Evolutionary conservation across 768 basidiomycete species (phyloP).

Genomic region (Lentinula guzmanii): DNA sequence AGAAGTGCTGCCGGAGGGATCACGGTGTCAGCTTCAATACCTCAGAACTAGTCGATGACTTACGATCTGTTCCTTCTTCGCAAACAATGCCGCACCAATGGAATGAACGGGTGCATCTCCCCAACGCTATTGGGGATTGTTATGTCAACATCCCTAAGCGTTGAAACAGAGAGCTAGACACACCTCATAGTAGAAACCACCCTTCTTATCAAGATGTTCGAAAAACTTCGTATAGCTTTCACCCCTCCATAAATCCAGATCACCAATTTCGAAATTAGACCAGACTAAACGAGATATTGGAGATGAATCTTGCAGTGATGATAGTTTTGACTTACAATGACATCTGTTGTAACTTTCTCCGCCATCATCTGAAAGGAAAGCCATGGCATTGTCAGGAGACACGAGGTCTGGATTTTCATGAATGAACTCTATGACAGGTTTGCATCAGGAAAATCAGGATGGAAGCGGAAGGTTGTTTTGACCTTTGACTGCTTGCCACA

Average conservation of each 20-base stretch:
- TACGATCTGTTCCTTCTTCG: conserved; percentile 77
- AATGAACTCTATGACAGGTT: conserved; percentile 61
- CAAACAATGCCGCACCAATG: conserved; percentile 87
- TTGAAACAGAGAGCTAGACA: neutral
- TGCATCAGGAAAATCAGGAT: neutral
- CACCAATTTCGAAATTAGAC: conserved; percentile 92
- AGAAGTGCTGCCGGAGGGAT: conserved; percentile 60
- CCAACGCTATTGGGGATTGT: conserved; percentile 54
- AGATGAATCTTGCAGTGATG: neutral
- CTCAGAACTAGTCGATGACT: conserved; percentile 7
- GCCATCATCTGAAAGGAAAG: conserved; percentile 74
- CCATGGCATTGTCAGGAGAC: conserved; percentile 67
- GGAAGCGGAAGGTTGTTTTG: neutral
- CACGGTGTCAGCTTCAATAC: neutral
- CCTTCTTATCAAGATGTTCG: conserved; percentile 69
- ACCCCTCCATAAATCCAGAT: conserved; percentile 78
- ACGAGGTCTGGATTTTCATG: conserved; percentile 53
- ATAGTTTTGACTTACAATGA: conserved; percentile 45
- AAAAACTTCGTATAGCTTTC: conserved; percentile 83
- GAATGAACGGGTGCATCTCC: conserved; percentile 91
- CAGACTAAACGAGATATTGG: conserved; percentile 49
- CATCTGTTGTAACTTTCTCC: conserved; percentile 73
- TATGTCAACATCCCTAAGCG: neutral
- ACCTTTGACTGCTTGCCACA: conserved; percentile 80
- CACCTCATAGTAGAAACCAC: conserved; percentile 90